Evolutionary conservation across 228 moss, liverwort and hornwort genomes (phyloP).

Genomic region (Sphagnum magellanicum): DNA sequence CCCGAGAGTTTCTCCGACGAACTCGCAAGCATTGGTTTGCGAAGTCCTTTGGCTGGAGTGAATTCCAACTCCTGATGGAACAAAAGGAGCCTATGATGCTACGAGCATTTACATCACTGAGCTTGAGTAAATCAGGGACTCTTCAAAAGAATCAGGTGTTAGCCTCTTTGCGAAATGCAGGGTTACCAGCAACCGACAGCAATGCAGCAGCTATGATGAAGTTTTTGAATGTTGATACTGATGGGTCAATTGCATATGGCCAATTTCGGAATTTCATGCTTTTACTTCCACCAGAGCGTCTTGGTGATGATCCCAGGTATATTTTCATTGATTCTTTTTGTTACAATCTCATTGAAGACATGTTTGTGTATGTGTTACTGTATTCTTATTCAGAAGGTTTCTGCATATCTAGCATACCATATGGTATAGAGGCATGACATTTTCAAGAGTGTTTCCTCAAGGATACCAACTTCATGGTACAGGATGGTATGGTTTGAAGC

Average conservation of each 20-base stretch:
- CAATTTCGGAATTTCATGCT: conserved; percentile 70
- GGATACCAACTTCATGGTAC: not conserved
- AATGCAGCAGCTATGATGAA: conserved; percentile 71
- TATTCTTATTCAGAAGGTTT: too few relatives aligned
- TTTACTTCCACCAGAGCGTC: conserved; percentile 63
- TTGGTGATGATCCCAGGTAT: conserved; percentile 63
- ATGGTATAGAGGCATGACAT: too few relatives aligned
- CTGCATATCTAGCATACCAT: too few relatives aligned
- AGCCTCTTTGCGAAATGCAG: conserved; percentile 48
- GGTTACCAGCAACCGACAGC: conserved; percentile 58
- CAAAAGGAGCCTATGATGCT: conserved; percentile 69
- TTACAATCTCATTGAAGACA: not conserved
- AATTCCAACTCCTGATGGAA: conserved; percentile 59
- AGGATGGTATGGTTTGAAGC: conserved; percentile 79
- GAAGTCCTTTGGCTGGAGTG: conserved; percentile 57
- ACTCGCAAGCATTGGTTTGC: conserved; percentile 67
- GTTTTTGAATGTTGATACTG: conserved; percentile 51
- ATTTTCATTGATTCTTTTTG: not conserved
- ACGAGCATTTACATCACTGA: conserved; percentile 51
- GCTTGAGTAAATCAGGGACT: conserved; percentile 62
- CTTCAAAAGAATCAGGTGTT: conserved; percentile 61
- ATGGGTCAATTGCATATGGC: conserved; percentile 56
- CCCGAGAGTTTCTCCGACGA: conserved; percentile 41
- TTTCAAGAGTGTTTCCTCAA: too few relatives aligned
- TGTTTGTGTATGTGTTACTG: not conserved